These are phyloP conservation scores for Botrytis cinerea DNA, from an alignment of 2,329 filamentous ascomycete genomes.

Conservation along the genomic window DNA sequence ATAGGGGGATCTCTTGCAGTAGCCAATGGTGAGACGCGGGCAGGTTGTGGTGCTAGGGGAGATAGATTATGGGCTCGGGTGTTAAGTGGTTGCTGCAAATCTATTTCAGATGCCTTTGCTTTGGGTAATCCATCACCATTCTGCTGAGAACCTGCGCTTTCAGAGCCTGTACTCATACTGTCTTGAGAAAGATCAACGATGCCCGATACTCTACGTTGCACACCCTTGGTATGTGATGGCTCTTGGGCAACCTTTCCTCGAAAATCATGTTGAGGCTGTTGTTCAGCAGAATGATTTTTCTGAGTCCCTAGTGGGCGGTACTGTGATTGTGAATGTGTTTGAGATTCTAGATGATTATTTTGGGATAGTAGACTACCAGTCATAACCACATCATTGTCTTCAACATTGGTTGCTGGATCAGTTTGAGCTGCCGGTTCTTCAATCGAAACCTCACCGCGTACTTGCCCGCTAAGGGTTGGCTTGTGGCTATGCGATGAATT, in stretches of 20 bases:
- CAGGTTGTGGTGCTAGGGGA: constrained; percentile 73
- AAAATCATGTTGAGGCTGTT: constrained; percentile 18
- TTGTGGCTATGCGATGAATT: constrained; percentile 43
- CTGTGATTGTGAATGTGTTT: constrained; percentile 30
- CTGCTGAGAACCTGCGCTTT: constrained; percentile 33
- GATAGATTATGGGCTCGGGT: constrained; percentile 70
- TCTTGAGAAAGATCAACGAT: constrained; percentile 26
- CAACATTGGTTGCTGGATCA: constrained; percentile 31
- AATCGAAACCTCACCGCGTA: constrained; percentile 32
- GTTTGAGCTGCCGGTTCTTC: constrained; percentile 30
- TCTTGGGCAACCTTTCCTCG: constrained; percentile 13
- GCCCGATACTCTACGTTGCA: constrained; percentile 17
- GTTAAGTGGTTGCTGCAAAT: constrained; percentile 46
- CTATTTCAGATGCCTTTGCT: constrained; percentile 43
- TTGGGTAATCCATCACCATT: constrained; percentile 43
- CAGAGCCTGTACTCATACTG: constrained; percentile 14
- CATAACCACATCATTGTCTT: constrained; percentile 34
- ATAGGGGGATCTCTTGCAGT: constrained; percentile 45
- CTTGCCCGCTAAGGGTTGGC: constrained; percentile 34
- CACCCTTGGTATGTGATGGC: neutral
- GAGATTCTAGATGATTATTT: constrained; percentile 37
- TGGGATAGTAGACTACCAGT: constrained; percentile 38
- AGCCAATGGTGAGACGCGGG: constrained; percentile 64
- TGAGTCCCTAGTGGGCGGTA: constrained; percentile 17
- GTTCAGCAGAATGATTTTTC: constrained; percentile 8